These are phyloP conservation scores for Nasturtium officinale DNA, from an alignment of 345 rosid genomes.

Conservation along the genomic window DNA sequence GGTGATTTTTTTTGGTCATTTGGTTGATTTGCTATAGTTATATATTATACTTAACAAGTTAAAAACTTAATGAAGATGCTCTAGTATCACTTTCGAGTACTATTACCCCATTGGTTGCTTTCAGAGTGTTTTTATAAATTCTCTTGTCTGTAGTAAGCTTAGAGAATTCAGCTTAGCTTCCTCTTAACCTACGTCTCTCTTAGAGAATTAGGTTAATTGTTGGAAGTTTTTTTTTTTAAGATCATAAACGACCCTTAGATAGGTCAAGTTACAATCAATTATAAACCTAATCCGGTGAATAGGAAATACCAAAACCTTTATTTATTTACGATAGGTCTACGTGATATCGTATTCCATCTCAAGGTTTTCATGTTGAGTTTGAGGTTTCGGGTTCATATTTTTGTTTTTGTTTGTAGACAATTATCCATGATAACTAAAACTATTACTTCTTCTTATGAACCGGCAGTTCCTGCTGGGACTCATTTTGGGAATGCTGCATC, in stretches of 20 bases:
- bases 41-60: neutral
- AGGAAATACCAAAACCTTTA: too few relatives aligned
- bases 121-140: neutral
- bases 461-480: conserved; percentile 56
- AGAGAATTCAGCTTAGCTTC: too few relatives aligned
- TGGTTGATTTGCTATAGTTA: neutral
- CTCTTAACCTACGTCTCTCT: too few relatives aligned
- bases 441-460: conserved; percentile 28
- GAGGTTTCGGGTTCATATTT: neutral
- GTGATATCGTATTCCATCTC: neutral
- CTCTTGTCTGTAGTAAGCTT: neutral
- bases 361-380: conserved; percentile 7
- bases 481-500: conserved; percentile 60
- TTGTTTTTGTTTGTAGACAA: neutral
- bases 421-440: neutral
- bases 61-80: neutral
- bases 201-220: too few relatives aligned
- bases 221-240: too few relatives aligned
- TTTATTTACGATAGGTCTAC: too few relatives aligned
- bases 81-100: conserved; percentile 3
- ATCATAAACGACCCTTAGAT: too few relatives aligned
- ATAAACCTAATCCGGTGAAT: too few relatives aligned
- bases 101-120: neutral
- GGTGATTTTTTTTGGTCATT: neutral
- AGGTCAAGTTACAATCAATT: too few relatives aligned